Evolutionary conservation across 306 rosid species (phyloP).

Genomic region (Abrus precatorius): DNA sequence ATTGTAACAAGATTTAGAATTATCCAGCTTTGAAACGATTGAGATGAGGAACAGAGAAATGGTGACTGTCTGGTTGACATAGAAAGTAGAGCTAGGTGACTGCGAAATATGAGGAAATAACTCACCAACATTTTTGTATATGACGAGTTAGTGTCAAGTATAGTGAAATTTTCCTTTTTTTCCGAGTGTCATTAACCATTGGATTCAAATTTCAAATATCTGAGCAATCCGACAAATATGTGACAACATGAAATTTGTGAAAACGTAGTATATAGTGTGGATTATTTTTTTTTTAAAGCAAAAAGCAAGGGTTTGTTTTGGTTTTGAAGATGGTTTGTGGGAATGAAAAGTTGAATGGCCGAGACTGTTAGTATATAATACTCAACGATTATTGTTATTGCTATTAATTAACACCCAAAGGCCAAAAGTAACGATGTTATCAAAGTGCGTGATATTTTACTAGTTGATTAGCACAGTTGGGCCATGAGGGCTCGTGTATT

Average conservation of each 20-base stretch:
- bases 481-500: conserved; percentile 40
- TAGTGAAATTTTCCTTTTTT: background rate
- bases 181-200: background rate
- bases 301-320: background rate
- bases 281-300: no score
- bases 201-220: background rate
- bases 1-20: no score
- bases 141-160: background rate
- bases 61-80: background rate
- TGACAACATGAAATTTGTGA: background rate
- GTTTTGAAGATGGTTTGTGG: background rate
- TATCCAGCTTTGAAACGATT: background rate
- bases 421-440: background rate
- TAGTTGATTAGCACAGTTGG: conserved; percentile 35
- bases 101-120: background rate
- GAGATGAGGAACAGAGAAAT: background rate
- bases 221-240: background rate
- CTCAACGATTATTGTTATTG: background rate
- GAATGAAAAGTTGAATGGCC: background rate
- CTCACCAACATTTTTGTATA: background rate
- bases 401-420: background rate
- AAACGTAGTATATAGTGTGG: background rate
- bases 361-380: background rate
- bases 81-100: background rate
- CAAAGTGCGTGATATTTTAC: conserved; percentile 31